Conservation (phyloP, 176 grass and related monocot species). For the Olyra latifolia region DNA sequence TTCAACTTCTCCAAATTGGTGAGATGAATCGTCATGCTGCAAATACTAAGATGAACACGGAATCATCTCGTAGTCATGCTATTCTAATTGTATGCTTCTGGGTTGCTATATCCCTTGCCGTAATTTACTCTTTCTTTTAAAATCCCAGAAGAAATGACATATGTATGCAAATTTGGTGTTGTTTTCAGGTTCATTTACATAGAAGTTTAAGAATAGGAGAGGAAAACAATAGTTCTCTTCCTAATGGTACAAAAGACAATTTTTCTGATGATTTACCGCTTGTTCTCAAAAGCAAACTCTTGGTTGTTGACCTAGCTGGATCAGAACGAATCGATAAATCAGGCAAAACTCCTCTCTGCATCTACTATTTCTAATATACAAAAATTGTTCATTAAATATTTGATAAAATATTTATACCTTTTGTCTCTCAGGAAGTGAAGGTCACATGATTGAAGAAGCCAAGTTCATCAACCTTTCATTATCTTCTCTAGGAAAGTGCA, state of each 20-base stretch:
- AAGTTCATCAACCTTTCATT: slow-evolving; percentile 99
- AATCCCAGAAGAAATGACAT: slow-evolving; percentile 16
- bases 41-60: slow-evolving; percentile 97
- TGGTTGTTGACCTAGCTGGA: slow-evolving; percentile 97
- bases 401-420: neutral
- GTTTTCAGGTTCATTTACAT: slow-evolving; percentile 72
- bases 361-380: neutral
- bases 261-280: slow-evolving; percentile 51
- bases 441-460: slow-evolving; percentile 95
- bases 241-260: slow-evolving; percentile 30
- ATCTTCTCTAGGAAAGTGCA: slow-evolving; percentile 90
- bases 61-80: slow-evolving; percentile 98
- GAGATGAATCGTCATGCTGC: slow-evolving; percentile 90
- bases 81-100: slow-evolving; percentile 72
- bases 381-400: slow-evolving; percentile 15
- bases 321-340: slow-evolving; percentile 96
- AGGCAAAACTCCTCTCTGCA: slow-evolving; percentile 38
- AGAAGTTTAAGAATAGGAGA: slow-evolving; percentile 69
- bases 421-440: slow-evolving; percentile 78
- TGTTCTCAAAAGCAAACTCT: slow-evolving; percentile 89
- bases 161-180: neutral
- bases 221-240: slow-evolving; percentile 37
- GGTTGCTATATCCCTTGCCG: slow-evolving; percentile 9
- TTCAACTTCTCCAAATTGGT: slow-evolving; percentile 83
- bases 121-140: slow-evolving; percentile 7